Evolutionary conservation across 805 yeast species (phyloP), one percentile per base, ranked within the genome.

Genomic region (Blastobotrys chiropterorum): DNA sequence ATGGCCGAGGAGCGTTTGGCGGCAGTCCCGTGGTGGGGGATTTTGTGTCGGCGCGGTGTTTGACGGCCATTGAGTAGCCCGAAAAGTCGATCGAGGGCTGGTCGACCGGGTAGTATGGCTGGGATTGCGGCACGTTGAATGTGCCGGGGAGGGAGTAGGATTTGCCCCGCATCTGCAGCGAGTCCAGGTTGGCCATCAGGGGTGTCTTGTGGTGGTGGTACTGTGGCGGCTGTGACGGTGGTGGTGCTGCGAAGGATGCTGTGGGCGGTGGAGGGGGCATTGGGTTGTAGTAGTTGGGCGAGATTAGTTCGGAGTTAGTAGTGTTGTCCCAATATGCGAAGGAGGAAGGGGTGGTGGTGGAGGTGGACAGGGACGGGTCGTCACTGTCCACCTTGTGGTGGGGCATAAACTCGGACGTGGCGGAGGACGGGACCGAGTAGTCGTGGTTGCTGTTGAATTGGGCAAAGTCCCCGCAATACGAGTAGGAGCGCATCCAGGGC

Each of bases 291-390:
- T 50, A 55, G 43, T 55, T 52, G 11, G 61, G 59, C 11, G 61
- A 54, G 22, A 56, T 56, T 13, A 50, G 52, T 48, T 57, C 60
- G 16, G 48, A 38, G 46, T 57, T 57, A 42, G 56, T 50, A 16
- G 58, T 44, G 41, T 54, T 53, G 26, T 56, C 59, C 61, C 61
- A 58, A 54, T 58, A 58, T 5, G 50, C 49, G 31, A 31, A 38
- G 8, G 44, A 22, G 40, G 34, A 15, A 8, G 53, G 46, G 31
- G 34, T 5, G 34, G 34, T 26, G 5, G 34, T 26, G 8, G 34
- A 6, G 34, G 34, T 26, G 34, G 34, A 26, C 8, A 26, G 34
- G 34, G 34, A 5, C 34, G 8, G n/a, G n/a, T 38, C 46, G n/a
- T 31, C 11, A 16, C 31, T 38, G 11, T 19, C 46, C 3, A 48